A percentile compares a stretch with the other conserved stretches of the same genome.
Evolutionary conservation across 2,329 filamentous ascomycete species (phyloP).

Genomic region (Penicillium verrucosum): DNA sequence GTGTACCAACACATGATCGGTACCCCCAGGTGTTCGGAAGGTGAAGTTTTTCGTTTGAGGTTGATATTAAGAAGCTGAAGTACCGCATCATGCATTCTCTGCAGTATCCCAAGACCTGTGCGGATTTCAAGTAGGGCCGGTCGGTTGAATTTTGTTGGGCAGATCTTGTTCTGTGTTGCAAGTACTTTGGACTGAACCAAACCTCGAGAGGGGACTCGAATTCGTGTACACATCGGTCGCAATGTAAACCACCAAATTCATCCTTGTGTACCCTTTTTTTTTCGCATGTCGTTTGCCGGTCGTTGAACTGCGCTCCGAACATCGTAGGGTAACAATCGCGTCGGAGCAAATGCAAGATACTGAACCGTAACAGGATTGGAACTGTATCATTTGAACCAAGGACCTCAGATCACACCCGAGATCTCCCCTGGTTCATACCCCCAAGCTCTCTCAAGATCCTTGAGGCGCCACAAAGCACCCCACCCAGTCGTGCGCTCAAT

Average conservation of each 20-base stretch:
- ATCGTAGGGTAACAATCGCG: background rate
- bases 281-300: background rate
- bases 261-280: background rate
- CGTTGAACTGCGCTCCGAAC: background rate
- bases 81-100: conserved; percentile 39
- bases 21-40: conserved; percentile 27
- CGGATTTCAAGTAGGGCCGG: conserved; percentile 2
- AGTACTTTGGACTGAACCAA: background rate
- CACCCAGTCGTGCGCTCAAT: conserved; percentile 54
- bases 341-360: background rate
- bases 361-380: background rate
- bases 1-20: conserved; percentile 43
- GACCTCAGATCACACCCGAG: conserved; percentile 17
- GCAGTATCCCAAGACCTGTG: conserved; percentile 22
- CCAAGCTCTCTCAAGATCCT: conserved; percentile 46
- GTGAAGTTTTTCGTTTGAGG: conserved; percentile 43
- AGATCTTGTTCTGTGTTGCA: background rate
- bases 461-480: conserved; percentile 51
- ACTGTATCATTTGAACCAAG: background rate
- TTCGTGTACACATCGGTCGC: background rate
- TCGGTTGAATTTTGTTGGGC: background rate
- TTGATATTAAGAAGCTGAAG: conserved; percentile 38
- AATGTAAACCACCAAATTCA: background rate
- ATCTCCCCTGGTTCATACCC: conserved; percentile 27
- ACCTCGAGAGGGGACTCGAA: background rate